Evolutionary conservation across 1,284 basidiomycete genomes (phyloP), one percentile per base, ranked within the genome.

Genomic region (Tilletia setariae): DNA sequence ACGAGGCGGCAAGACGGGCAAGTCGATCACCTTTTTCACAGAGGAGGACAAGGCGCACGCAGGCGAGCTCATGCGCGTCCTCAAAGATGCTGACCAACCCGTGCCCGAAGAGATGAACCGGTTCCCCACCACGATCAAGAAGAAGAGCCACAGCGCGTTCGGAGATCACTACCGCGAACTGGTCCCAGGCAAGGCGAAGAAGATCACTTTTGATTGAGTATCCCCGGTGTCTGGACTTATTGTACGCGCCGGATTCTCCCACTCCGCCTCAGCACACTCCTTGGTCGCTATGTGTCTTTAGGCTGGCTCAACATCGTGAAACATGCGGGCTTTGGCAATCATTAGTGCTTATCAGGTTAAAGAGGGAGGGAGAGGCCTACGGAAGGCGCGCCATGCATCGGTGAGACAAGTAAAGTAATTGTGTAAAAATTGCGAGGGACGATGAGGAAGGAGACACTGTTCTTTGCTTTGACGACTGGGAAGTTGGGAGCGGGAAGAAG

Each of bases 11-110:
- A 90, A 90, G 82, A 88, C 86, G 42, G 96, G 95, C 65, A 94
- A 93, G 83, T 91, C 92, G 23, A 90, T 98, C 77, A 98, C 96
- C 11, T 98, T 96, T 86, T 99, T 98, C 84, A 85, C 83, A n/a
- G 82, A 84, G 21, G 82, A 83, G 64, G 84, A 85, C 76, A 85
- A 85, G 74, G 87, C 89, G n/a, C 86, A 96, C 21, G 94, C 95
- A 0, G 95, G 96, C 13, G 95, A 98, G 83, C 88, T 98, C 67
- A 93, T 93, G 78, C 88, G 92, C 13, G 92, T 99, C 49, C 86
- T 98, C 66, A 86, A 91, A 69, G 96, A 98, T 81, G 90, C 91
- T 35, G 92, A 91, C 25, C 93, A 85, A 56, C 83, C 84, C 32
- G 83, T 85, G n/a, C 89, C 90, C 63, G 89, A 91, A 78, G 89